Base-by-base conservation (phyloP, 2,329 filamentous ascomycete species). In the Aspergillus sp. region DNA sequence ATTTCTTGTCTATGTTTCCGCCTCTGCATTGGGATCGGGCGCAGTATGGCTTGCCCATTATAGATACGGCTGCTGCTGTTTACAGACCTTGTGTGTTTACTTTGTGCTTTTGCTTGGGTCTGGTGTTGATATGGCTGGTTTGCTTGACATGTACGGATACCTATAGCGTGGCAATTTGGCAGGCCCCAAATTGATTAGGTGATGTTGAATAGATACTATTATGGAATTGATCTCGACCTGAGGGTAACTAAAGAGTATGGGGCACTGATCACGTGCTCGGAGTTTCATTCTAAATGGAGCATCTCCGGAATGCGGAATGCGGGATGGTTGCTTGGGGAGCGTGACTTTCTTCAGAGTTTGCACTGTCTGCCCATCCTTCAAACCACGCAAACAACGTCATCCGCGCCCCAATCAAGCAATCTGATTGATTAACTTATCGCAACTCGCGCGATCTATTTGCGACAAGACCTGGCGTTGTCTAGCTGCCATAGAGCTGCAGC, bases 291-390 rank as follows among this genome's bases (percentile, higher is more conserved):
- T 17, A 8, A 8, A 42, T 20, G 19, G 40, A 17, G 16, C 16
- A 5, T 7, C 14, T 38, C 35, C 35, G 35, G 35, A 38, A 38
- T 38, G 35, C 35, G 35, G 33, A 13, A 13, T n/a, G n/a, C n/a
- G n/a, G 33, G 7, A 24, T 14, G 14, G 40, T 19, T 42, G 40
- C 40, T 42, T 13, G 16, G 16, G 40, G 40, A 30, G 26, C 26
- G 26, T 30, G 26, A 30, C 16, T 20, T 42, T 11, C 40, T 14
- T 42, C 40, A 62, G 55, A 62, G 67, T 72, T 72, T 72, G 69
- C 69, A 72, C 52, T 72, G 69, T 72, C 69, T 72, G 69, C 57
- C 61, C 54, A 55, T 60, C 47, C 62, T 71, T 70, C 70, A 72
- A 72, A 72, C 69, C 60, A 57, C 62, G 55, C 67, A 71, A 72